Evolutionary conservation across 202 grass and related monocot species (phyloP).

Genomic region (Zizania palustris): DNA sequence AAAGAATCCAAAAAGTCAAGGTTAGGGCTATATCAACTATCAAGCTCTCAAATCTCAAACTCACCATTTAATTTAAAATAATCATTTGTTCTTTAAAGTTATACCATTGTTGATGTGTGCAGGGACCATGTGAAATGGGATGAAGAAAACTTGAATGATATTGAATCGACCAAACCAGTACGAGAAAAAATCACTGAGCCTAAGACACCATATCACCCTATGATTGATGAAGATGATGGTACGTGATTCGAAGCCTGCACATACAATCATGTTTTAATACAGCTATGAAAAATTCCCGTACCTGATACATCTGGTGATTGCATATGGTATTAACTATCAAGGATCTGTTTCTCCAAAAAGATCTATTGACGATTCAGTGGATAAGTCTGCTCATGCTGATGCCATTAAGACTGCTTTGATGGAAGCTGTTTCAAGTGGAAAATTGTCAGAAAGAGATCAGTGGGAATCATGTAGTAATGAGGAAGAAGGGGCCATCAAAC

Average conservation of each 20-base stretch:
- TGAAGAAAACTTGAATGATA: conserved; percentile 63
- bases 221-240: conserved; percentile 58
- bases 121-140: conserved; percentile 62
- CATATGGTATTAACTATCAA: conserved; percentile 32
- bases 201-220: conserved; percentile 64
- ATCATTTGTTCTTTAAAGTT: neutral
- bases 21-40: neutral
- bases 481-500: conserved; percentile 37
- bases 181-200: conserved; percentile 68
- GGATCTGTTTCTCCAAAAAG: conserved; percentile 47
- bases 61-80: neutral
- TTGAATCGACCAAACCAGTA: conserved; percentile 62
- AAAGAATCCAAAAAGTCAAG: conserved; percentile 34
- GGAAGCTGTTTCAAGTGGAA: conserved; percentile 65
- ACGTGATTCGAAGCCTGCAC: neutral
- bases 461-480: conserved; percentile 52
- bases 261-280: conserved; percentile 1
- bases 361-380: conserved; percentile 53
- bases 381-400: conserved; percentile 48
- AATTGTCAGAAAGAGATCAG: conserved; percentile 20
- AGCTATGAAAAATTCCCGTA: neutral
- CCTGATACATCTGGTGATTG: conserved; percentile 11
- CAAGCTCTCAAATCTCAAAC: neutral
- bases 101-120: neutral
- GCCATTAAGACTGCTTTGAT: conserved; percentile 47